These are phyloP conservation scores for Senecio squalidus DNA, from an alignment of 140 eudicot genomes.

Conservation along the genomic window DNA sequence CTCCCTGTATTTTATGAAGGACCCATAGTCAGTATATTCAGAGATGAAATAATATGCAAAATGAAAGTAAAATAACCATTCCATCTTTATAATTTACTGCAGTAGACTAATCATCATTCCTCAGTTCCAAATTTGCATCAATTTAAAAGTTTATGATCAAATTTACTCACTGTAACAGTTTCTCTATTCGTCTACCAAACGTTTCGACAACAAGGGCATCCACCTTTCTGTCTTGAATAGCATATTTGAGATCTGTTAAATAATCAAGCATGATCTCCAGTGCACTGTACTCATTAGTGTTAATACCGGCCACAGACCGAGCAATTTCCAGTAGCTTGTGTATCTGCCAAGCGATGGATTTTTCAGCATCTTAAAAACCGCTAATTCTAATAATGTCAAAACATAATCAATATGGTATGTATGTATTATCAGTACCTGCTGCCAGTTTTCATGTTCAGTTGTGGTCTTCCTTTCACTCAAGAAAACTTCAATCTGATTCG, in stretches of 20 bases:
- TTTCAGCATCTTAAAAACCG: constrained; percentile 15
- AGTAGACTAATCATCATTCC: background rate
- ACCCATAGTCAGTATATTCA: background rate
- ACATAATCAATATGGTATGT: constrained; percentile 4
- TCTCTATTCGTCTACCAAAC: constrained; percentile 98
- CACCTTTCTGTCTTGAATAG: constrained; percentile 93
- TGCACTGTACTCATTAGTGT: constrained; percentile 74
- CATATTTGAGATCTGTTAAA: constrained; percentile 82
- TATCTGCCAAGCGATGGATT: constrained; percentile 52
- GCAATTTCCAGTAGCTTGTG: constrained; percentile 83
- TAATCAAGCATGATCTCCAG: constrained; percentile 73
- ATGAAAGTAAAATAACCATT: constrained; percentile 15
- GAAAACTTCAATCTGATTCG: constrained; percentile 69
- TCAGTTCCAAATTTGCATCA: no score
- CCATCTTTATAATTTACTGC: constrained; percentile 10
- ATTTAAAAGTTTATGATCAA: background rate
- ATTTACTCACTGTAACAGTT: constrained; percentile 77
- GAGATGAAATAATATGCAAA: constrained; percentile 7
- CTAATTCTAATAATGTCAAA: background rate
- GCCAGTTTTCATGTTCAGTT: constrained; percentile 77
- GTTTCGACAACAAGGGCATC: constrained; percentile 99
- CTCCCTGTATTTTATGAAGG: constrained; percentile 63
- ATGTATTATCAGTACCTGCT: constrained; percentile 60
- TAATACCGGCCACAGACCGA: constrained; percentile 62
- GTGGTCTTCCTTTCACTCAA: constrained; percentile 62